Percentiles rank a stretch among this genome's conserved stretches.
phyloP scores from a whole-genome alignment of 169 alveolate genomes.

The Cryptosporidium tyzzeri region DNA sequence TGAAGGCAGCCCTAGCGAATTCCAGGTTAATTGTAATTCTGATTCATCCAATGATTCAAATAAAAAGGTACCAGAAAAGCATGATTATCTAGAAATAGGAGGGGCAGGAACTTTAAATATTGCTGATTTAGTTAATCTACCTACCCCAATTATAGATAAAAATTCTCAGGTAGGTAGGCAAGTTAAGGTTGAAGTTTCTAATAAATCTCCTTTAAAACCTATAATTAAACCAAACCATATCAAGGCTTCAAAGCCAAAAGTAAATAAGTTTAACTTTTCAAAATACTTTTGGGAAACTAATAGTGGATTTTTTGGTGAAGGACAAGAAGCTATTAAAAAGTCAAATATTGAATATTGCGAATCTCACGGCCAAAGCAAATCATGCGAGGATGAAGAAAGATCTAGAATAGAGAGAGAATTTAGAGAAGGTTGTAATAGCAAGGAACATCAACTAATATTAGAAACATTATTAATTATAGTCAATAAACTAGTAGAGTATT shows the following conservation, averaged over 20 bases:
- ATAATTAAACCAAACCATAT: background rate
- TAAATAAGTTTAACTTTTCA: background rate
- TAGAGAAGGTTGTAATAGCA: background rate
- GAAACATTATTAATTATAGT: conserved; percentile 19
- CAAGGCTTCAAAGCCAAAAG: background rate
- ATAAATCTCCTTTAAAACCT: too few relatives aligned
- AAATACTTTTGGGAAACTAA: conserved; percentile 22
- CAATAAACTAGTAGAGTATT: conserved; percentile 17
- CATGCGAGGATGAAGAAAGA: background rate
- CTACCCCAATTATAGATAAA: background rate
- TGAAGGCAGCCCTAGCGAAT: background rate
- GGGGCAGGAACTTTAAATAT: background rate
- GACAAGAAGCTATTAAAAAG: background rate
- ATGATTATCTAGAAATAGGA: conserved; percentile 9
- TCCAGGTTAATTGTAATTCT: conserved; percentile 1
- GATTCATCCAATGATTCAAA: background rate
- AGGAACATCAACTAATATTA: conserved; percentile 41
- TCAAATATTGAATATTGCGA: background rate
- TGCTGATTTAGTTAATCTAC: background rate
- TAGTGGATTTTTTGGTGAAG: conserved; percentile 29
- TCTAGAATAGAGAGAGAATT: background rate
- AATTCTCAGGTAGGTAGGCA: background rate
- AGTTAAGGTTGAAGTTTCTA: background rate
- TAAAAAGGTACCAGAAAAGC: background rate
- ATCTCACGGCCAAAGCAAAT: background rate